phyloP scores from a whole-genome alignment of 2,329 filamentous ascomycete species.

The Penicillium hordei region DNA sequence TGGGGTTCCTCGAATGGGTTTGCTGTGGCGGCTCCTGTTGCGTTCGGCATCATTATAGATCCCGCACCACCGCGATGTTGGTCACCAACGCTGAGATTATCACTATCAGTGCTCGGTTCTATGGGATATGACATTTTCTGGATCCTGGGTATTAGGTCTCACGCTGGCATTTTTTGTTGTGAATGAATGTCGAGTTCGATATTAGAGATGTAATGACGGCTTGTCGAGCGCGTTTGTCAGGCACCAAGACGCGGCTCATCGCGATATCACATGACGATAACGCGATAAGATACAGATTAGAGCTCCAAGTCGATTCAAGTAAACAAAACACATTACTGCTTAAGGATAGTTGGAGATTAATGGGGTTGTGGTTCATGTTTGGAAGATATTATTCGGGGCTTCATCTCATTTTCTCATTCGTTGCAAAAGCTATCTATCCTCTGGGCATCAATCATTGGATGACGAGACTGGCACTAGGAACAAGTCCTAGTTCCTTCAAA shows the following conservation, averaged over 20 bases:
- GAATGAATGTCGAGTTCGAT: slow-evolving; percentile 14
- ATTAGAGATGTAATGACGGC: slow-evolving; percentile 7
- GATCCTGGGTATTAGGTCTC: slow-evolving; percentile 22
- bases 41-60: slow-evolving; percentile 45
- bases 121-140: slow-evolving; percentile 1
- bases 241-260: slow-evolving; percentile 28
- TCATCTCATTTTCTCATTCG: slow-evolving; percentile 14
- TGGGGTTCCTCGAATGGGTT: slow-evolving; percentile 81
- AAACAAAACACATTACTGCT: not conserved
- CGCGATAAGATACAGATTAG: slow-evolving; percentile 1
- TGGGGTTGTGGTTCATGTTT: not conserved
- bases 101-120: slow-evolving; percentile 24
- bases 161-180: slow-evolving; percentile 49
- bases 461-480: slow-evolving; percentile 87
- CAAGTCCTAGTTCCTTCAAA: slow-evolving; percentile 84
- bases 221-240: slow-evolving; percentile 21
- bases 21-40: slow-evolving; percentile 36
- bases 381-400: not conserved
- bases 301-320: not conserved
- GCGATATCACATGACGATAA: slow-evolving; percentile 36
- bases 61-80: slow-evolving; percentile 56
- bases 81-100: slow-evolving; percentile 60
- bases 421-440: slow-evolving; percentile 7
- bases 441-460: slow-evolving; percentile 50
- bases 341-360: not conserved